These are phyloP conservation scores for Vigna nakashimae DNA, from an alignment of 306 rosid genomes.

Conservation along the genomic window DNA sequence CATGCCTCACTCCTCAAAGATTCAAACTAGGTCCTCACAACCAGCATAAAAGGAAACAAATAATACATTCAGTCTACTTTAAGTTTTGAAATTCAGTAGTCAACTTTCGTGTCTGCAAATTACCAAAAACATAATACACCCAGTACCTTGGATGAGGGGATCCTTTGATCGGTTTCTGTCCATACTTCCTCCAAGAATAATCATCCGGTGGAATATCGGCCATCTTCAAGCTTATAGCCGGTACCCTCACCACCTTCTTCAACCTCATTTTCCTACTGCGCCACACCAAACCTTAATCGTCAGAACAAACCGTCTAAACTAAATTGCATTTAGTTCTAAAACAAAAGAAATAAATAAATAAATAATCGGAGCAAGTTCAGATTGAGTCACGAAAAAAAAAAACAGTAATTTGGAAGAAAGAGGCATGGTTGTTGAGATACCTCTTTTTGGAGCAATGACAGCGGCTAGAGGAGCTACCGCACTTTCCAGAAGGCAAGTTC, in stretches of 20 bases:
- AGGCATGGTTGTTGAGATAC: constrained; percentile 34
- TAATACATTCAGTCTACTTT: not conserved
- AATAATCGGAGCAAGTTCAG: too few relatives aligned
- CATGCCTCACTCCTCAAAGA: not conserved
- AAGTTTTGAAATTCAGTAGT: not conserved
- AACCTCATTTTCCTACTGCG: constrained; percentile 62
- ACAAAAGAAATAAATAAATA: not conserved
- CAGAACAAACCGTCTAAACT: too few relatives aligned
- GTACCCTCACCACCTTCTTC: constrained; percentile 81
- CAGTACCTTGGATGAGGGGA: constrained; percentile 89
- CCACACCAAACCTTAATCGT: not conserved
- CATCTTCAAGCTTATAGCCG: constrained; percentile 85
- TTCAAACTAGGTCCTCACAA: not conserved
- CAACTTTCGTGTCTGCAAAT: not conserved
- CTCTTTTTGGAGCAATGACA: constrained; percentile 90
- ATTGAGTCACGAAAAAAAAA: too few relatives aligned
- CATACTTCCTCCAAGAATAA: constrained; percentile 92
- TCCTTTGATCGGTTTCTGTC: constrained; percentile 91
- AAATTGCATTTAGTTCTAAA: not conserved
- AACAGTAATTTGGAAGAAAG: too few relatives aligned
- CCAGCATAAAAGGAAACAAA: not conserved
- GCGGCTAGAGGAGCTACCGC: constrained; percentile 69
- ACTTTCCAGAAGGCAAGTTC: constrained; percentile 69
- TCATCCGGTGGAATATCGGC: constrained; percentile 97
- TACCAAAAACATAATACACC: not conserved